Conservation (phyloP, 768 basidiomycete species). For the Podaxis sp. region DNA sequence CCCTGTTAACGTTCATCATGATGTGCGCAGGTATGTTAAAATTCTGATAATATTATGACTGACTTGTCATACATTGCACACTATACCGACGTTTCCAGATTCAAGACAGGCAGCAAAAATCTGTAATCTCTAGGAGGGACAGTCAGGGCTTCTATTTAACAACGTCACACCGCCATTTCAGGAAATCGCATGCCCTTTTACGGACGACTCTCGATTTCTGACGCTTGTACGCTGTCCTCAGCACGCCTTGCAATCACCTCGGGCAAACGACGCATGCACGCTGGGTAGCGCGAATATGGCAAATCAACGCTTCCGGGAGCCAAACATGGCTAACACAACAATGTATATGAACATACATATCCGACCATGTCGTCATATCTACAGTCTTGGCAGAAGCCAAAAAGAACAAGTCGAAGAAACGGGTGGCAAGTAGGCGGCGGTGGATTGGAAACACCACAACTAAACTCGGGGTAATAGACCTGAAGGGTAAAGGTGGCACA, state of each 20-base stretch:
- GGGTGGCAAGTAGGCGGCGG: neutral
- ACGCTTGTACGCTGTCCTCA: neutral
- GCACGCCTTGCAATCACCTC: neutral
- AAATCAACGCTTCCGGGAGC: neutral
- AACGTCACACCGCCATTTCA: conserved; percentile 7
- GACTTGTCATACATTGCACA: neutral
- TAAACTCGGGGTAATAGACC: conserved; percentile 9
- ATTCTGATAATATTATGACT: no score
- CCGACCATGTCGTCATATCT: neutral
- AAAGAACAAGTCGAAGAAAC: neutral
- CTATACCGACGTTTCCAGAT: neutral
- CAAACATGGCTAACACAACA: neutral
- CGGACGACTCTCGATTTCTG: neutral
- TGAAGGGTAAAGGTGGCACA: neutral
- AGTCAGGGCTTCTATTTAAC: neutral
- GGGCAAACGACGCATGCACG: neutral
- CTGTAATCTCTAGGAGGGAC: neutral
- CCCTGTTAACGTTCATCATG: no score
- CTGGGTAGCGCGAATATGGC: neutral
- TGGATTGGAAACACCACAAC: neutral
- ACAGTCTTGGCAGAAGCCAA: neutral
- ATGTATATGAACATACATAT: conserved; percentile 2
- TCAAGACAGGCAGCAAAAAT: neutral
- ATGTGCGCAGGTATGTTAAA: no score
- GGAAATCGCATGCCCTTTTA: conserved; percentile 12